phyloP scores from a whole-genome alignment of 2,329 filamentous ascomycete genomes.

The Capronia epimyces region DNA sequence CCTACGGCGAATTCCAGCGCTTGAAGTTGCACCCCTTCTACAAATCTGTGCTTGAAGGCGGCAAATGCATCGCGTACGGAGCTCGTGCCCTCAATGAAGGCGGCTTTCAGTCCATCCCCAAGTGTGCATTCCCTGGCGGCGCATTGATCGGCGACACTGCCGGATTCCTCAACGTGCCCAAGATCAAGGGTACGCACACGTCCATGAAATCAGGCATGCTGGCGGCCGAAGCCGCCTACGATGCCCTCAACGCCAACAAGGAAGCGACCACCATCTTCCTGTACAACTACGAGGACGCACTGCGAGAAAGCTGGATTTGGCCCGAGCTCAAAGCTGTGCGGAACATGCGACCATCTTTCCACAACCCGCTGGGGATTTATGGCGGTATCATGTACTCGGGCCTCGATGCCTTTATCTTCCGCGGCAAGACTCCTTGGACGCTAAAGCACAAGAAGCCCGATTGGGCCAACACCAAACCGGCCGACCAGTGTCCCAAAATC shows the following conservation, averaged over 20 bases:
- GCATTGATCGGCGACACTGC: conserved; percentile 94
- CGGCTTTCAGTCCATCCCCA: conserved; percentile 95
- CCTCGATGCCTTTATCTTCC: conserved; percentile 80
- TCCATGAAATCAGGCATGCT: conserved; percentile 98
- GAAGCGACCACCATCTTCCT: conserved; percentile 71
- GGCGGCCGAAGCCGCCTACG: conserved; percentile 83
- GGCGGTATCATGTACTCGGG: conserved; percentile 91
- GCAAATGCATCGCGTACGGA: conserved; percentile 95
- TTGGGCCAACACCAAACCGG: conserved; percentile 69
- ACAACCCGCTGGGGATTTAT: conserved; percentile 76
- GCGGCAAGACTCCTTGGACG: conserved; percentile 85
- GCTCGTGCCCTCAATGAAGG: conserved; percentile 88
- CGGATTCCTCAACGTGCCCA: conserved; percentile 94
- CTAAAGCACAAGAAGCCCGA: conserved; percentile 77
- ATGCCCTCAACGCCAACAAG: conserved; percentile 55
- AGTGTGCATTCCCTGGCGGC: conserved; percentile 91
- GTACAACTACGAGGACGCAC: conserved; percentile 85
- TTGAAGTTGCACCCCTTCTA: conserved; percentile 97
- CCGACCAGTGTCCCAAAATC: conserved; percentile 77
- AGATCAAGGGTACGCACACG: conserved; percentile 97
- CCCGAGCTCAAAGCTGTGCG: conserved; percentile 89
- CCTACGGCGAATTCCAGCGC: conserved; percentile 95
- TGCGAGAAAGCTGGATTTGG: conserved; percentile 85
- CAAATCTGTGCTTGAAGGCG: conserved; percentile 78
- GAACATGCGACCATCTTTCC: conserved; percentile 96